Evolutionary conservation across 106 monocot species (phyloP).

Genomic region (Dioscorea alata): DNA sequence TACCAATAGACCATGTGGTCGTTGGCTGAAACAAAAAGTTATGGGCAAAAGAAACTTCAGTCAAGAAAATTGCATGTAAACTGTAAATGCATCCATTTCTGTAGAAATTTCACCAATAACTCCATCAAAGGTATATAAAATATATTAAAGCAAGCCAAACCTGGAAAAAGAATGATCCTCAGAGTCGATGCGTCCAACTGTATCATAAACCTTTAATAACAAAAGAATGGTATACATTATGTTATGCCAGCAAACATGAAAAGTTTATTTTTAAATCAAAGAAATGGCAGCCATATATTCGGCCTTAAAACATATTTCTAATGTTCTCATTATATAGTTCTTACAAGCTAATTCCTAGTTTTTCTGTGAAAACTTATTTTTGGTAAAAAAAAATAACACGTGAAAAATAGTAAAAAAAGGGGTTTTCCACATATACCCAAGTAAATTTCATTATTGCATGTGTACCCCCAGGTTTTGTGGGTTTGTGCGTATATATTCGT

Average conservation of each 20-base stretch:
- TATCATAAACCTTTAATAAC: conserved; percentile 68
- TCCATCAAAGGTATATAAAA: too few species aligned
- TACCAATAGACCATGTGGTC: too few species aligned
- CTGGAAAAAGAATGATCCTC: conserved; percentile 52
- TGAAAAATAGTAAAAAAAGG: too few species aligned
- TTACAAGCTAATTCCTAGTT: neutral
- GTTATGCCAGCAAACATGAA: neutral
- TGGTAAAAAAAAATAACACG: neutral
- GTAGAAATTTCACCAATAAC: neutral
- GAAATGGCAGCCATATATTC: too few species aligned
- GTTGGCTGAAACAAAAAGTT: too few species aligned
- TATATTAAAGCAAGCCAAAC: conserved; percentile 11
- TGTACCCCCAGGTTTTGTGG: too few species aligned
- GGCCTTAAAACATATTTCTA: too few species aligned
- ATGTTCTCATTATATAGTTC: too few species aligned
- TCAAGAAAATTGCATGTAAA: neutral
- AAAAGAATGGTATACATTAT: conserved; percentile 8
- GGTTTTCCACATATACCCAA: too few species aligned
- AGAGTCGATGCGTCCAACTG: conserved; percentile 33
- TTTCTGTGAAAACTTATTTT: neutral
- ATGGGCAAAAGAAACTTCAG: neutral
- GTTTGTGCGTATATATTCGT: too few species aligned
- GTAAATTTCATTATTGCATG: too few species aligned
- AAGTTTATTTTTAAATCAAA: neutral
- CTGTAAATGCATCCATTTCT: neutral